Base-by-base conservation (phyloP, 768 basidiomycete species). In the Pisolithus marmoratus region DNA sequence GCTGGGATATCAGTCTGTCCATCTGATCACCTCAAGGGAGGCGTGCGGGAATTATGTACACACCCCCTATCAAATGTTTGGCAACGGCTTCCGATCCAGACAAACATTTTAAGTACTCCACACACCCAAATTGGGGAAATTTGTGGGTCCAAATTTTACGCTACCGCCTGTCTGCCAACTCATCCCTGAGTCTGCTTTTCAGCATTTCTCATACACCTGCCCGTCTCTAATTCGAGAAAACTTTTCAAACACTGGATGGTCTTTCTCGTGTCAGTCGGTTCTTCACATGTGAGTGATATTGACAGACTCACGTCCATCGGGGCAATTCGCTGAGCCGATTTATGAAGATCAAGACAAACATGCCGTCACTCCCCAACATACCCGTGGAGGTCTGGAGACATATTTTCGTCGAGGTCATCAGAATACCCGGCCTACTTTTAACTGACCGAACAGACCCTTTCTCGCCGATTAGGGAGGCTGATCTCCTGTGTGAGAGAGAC, bases 391-490 rank as follows among this genome's bases (percentile, higher is more conserved):
- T 74, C n/a, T 77, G 74, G 73, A 62, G 67, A 12, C 69, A 67
- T 43, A 70, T 76, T 15, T 63, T 77, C 6, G 50, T 64, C 14
- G 67, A 63, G 22, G 56, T 71, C 12, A 54, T 71, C 54, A 63
- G 71, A 24, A 58, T 71, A 3, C 63, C 71, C 4, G 72, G 72
- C 0, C 56, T 66, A 8, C 55, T 63, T 23, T 60, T 64, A 8
- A 48, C 70, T 20, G 67, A 72, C 44, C 61, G 68, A 29, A 71
- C 70, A 44, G 72, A 75, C 51, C 70, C 72, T n/a, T 77, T 77
- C 56, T 51, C 61, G 11, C 69, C 72, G 29, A 57, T 63, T 43
- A 48, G 59, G 20, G 63, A 68, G 7, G 58, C 60, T 23, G 66
- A 69, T 34, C 49, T 66, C 17, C 71, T 74, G 29, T 61, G 63